These are phyloP conservation scores for Silene conica DNA, from an alignment of 148 eudicot species.

Conservation along the genomic window DNA sequence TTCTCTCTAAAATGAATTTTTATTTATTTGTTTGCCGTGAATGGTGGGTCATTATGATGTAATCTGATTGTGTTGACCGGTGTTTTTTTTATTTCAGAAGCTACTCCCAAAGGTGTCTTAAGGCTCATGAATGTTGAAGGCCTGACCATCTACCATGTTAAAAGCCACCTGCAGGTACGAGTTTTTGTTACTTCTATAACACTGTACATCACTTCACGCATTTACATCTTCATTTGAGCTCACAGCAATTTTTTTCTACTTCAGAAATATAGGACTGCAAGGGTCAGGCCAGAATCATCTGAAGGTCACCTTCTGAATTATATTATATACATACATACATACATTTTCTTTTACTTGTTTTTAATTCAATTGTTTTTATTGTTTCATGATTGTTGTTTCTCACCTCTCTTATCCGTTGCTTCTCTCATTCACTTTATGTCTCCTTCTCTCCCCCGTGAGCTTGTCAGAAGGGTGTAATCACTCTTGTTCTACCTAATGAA, in stretches of 20 bases:
- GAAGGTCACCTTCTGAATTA: constrained; percentile 41
- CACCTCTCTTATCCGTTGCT: neutral
- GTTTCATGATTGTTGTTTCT: neutral
- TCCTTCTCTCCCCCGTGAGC: neutral
- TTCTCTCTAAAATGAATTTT: neutral
- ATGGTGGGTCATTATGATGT: neutral
- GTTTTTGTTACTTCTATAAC: neutral
- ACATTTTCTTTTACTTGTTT: neutral
- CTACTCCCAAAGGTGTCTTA: constrained; percentile 78
- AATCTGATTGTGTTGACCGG: neutral
- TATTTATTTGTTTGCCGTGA: neutral
- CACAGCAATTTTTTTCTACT: constrained; percentile 17
- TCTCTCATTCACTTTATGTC: neutral
- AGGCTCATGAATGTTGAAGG: constrained; percentile 75
- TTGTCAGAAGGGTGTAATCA: neutral
- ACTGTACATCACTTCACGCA: neutral
- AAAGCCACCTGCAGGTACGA: constrained; percentile 77
- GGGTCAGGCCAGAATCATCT: constrained; percentile 74
- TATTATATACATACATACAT: too few relatives aligned
- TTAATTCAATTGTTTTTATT: neutral
- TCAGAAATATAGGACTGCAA: constrained; percentile 86
- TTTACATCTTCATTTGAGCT: constrained; percentile 10
- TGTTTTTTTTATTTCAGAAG: constrained; percentile 38
- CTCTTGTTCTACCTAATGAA: too few relatives aligned
- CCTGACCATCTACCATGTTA: constrained; percentile 73